These are phyloP conservation scores for Davidsoniella australis DNA, from an alignment of 2,329 filamentous ascomycete genomes.

Conservation along the genomic window DNA sequence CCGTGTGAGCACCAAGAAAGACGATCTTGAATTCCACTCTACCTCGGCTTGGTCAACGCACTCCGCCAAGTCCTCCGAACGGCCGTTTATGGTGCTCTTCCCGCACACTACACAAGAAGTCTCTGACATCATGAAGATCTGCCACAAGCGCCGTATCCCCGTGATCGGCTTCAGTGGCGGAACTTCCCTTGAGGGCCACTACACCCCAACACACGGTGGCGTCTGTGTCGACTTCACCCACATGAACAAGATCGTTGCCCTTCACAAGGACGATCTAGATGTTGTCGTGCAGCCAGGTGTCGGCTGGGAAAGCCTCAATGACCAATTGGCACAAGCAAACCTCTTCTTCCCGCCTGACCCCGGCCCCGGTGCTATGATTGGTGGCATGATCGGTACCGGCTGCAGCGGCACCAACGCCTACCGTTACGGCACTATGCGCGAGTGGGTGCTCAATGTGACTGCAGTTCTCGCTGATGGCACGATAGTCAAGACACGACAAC, in stretches of 20 bases:
- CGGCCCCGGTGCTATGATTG: slow-evolving; percentile 81
- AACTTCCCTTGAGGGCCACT: slow-evolving; percentile 80
- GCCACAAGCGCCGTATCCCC: slow-evolving; percentile 63
- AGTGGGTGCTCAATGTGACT: slow-evolving; percentile 77
- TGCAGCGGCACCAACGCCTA: slow-evolving; percentile 75
- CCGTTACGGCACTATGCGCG: slow-evolving; percentile 84
- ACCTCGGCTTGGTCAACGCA: slow-evolving; percentile 48
- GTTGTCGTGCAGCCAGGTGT: slow-evolving; percentile 66
- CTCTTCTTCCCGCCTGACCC: slow-evolving; percentile 89
- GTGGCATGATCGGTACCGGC: slow-evolving; percentile 66
- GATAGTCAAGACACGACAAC: slow-evolving; percentile 72
- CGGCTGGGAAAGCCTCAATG: slow-evolving; percentile 75
- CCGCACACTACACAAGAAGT: slow-evolving; percentile 68
- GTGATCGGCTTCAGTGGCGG: slow-evolving; percentile 79
- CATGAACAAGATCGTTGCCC: slow-evolving; percentile 63
- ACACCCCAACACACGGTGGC: slow-evolving; percentile 64
- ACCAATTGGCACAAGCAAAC: slow-evolving; percentile 51
- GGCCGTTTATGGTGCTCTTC: slow-evolving; percentile 56
- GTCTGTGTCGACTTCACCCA: slow-evolving; percentile 72
- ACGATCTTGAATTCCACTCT: slow-evolving; percentile 38
- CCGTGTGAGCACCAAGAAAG: slow-evolving; percentile 42
- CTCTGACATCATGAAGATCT: slow-evolving; percentile 74
- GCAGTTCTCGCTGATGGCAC: slow-evolving; percentile 84
- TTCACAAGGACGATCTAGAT: slow-evolving; percentile 66
- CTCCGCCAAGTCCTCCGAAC: slow-evolving; percentile 28